Percentiles rank a stretch among this genome's conserved stretches.
Evolutionary conservation across 331 rosid genomes (phyloP).

Genomic region (Ulmus americana): DNA sequence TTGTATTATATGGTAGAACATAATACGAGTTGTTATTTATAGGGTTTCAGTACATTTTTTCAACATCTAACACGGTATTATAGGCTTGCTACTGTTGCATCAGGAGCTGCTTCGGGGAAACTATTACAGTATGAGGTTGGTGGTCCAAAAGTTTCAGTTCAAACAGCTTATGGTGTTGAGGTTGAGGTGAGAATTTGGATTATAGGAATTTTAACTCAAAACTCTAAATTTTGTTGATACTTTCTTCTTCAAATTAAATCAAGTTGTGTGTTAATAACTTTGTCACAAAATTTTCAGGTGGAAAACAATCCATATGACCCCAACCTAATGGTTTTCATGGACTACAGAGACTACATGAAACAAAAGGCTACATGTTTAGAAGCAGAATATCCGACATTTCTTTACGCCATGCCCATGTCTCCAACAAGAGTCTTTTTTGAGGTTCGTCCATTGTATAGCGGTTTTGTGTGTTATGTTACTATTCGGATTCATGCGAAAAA

Average conservation of each 20-base stretch:
- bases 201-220: not conserved
- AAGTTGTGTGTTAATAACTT: not conserved
- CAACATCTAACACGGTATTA: conserved; percentile 54
- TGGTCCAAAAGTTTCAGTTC: conserved; percentile 95
- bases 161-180: conserved; percentile 92
- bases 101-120: conserved; percentile 99
- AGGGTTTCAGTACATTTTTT: conserved; percentile 10
- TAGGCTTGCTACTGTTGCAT: conserved; percentile 99
- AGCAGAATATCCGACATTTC: conserved; percentile 83
- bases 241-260: not conserved
- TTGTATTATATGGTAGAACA: too few species aligned
- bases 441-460: conserved; percentile 43
- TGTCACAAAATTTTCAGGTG: conserved; percentile 52
- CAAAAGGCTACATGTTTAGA: conserved; percentile 50
- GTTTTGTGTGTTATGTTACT: conserved; percentile 12
- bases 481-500: conserved; percentile 16
- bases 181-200: conserved; percentile 67
- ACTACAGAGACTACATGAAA: conserved; percentile 76
- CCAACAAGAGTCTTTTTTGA: conserved; percentile 84
- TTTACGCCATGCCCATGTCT: conserved; percentile 90
- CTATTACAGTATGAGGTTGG: conserved; percentile 96
- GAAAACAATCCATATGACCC: conserved; percentile 92
- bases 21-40: too few species aligned
- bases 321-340: conserved; percentile 92
- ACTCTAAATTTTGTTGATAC: not conserved